phyloP scores from a whole-genome alignment of 805 yeast species.

The Saccharomyces eubayanus region DNA sequence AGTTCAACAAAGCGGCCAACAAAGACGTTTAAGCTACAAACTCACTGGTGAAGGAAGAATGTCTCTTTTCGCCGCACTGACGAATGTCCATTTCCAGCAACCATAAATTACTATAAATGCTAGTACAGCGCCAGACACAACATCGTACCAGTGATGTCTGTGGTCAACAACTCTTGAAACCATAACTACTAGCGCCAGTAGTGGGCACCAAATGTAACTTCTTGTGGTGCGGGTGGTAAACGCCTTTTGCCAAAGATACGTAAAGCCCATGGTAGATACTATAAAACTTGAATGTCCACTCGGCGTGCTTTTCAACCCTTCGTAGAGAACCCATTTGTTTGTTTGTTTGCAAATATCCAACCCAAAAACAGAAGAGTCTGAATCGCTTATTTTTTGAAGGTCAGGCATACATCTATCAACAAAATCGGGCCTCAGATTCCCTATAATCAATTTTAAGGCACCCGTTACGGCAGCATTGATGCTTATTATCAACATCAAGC shows the following conservation, averaged over 20 bases:
- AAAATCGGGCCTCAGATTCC: constrained; percentile 28
- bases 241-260: constrained; percentile 20
- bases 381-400: constrained; percentile 2
- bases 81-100: constrained; percentile 12
- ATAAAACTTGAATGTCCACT: constrained; percentile 28
- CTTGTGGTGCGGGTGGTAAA: constrained; percentile 10
- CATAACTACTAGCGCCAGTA: constrained; percentile 21
- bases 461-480: constrained; percentile 23
- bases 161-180: constrained; percentile 24
- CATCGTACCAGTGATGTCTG: constrained; percentile 29
- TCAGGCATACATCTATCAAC: constrained; percentile 22
- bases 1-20: too few relatives aligned
- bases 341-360: constrained; percentile 17
- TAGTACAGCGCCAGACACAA: constrained; percentile 17
- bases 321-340: constrained; percentile 15
- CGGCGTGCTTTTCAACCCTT: constrained; percentile 28
- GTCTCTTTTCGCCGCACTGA: neutral
- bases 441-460: constrained; percentile 18
- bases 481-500: constrained; percentile 15
- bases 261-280: constrained; percentile 16
- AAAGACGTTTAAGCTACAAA: neutral
- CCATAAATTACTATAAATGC: constrained; percentile 10
- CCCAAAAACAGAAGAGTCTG: constrained; percentile 4
- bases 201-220: constrained; percentile 24
- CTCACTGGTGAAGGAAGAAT: neutral